Evolutionary conservation across 768 basidiomycete species (phyloP).

Genomic region (Crassisporium funariophilum): DNA sequence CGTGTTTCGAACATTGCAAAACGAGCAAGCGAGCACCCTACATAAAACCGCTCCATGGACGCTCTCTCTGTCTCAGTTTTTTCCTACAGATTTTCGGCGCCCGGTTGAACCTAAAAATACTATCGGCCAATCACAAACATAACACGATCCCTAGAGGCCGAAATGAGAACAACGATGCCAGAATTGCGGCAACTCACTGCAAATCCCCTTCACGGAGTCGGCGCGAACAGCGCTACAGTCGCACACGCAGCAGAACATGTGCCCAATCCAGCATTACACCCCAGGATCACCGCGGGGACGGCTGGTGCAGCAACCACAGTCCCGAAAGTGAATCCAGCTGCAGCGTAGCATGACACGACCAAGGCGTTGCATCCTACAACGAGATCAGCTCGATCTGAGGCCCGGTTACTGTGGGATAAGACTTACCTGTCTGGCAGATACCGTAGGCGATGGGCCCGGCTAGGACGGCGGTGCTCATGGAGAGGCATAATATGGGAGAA

Average conservation of each 20-base stretch:
- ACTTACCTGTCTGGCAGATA: slow-evolving; percentile 44
- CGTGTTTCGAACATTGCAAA: too few species aligned
- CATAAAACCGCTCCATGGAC: too few species aligned
- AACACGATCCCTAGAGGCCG: too few species aligned
- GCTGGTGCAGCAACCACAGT: slow-evolving; percentile 39
- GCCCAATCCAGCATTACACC: slow-evolving; percentile 46
- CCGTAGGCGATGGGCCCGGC: slow-evolving; percentile 42
- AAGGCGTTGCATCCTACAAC: slow-evolving; percentile 23
- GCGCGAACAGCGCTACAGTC: slow-evolving; percentile 33
- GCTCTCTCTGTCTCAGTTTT: too few species aligned
- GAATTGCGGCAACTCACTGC: too few species aligned
- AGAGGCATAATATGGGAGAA: too few species aligned
- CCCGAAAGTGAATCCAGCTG: slow-evolving; percentile 44
- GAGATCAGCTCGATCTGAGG: background rate
- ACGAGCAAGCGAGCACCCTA: too few species aligned
- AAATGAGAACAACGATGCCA: too few species aligned
- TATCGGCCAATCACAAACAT: too few species aligned
- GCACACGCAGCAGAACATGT: slow-evolving; percentile 45
- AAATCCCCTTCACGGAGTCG: too few species aligned
- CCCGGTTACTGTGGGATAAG: background rate
- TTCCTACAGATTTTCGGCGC: too few species aligned
- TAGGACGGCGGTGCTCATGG: background rate
- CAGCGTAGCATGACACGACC: slow-evolving; percentile 44
- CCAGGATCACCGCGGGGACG: slow-evolving; percentile 39
- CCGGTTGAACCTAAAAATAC: too few species aligned